Evolutionary conservation across 192 early-diverging fungal genomes (phyloP).

Genomic region (Linnemannia exigua): DNA sequence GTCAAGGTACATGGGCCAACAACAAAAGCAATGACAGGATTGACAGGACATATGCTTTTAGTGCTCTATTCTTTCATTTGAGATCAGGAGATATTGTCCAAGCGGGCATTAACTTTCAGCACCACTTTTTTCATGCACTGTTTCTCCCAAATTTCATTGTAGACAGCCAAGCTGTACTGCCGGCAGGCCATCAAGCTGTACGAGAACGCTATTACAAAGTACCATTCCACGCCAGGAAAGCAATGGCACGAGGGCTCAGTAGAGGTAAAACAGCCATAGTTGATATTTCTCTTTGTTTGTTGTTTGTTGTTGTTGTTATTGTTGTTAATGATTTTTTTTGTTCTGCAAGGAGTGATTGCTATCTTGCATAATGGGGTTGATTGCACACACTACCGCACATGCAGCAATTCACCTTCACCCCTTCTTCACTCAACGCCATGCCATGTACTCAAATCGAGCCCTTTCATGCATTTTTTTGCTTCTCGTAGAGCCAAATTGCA

Average conservation of each 20-base stretch:
- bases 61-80: neutral
- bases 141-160: conserved; percentile 8
- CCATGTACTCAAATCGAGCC: neutral
- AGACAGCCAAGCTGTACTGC: conserved; percentile 50
- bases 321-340: neutral
- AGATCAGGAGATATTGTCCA: neutral
- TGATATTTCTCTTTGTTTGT: neutral
- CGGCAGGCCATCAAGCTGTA: conserved; percentile 41
- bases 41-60: neutral
- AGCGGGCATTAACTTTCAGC: conserved; percentile 9
- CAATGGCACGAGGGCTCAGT: conserved; percentile 19
- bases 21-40: neutral
- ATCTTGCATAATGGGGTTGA: conserved; percentile 1
- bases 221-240: conserved; percentile 44
- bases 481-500: conserved; percentile 10
- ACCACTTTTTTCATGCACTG: neutral
- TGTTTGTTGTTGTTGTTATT: too few relatives aligned
- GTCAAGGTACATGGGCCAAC: conserved; percentile 20
- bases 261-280: conserved; percentile 21
- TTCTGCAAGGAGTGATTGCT: neutral
- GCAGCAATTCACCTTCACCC: neutral
- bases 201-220: conserved; percentile 30
- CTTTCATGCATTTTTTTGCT: neutral
- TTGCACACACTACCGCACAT: neutral
- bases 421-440: neutral